phyloP scores from a whole-genome alignment of 2,329 filamentous ascomycete genomes.

The Aspergillus transmontanensis region DNA sequence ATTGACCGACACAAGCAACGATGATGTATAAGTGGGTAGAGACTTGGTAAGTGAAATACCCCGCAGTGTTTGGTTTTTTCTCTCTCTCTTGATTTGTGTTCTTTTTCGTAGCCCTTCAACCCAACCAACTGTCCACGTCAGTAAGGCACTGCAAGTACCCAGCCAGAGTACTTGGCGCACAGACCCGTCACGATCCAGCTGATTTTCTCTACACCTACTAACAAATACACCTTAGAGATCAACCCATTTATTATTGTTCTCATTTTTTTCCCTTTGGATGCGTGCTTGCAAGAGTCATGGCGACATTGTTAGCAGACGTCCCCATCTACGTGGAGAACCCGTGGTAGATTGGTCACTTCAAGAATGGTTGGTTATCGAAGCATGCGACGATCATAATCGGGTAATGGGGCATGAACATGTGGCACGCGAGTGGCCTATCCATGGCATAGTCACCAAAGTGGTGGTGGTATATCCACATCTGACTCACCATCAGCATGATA shows the following conservation, averaged over 20 bases:
- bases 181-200: not conserved
- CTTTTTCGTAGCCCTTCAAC: not conserved
- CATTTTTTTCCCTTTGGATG: too few species aligned
- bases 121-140: not conserved
- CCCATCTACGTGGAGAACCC: not conserved
- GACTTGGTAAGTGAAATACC: not conserved
- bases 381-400: slow-evolving; percentile 5
- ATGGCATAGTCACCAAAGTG: slow-evolving; percentile 1
- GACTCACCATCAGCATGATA: not conserved
- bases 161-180: not conserved
- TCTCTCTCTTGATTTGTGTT: not conserved
- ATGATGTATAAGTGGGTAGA: not conserved
- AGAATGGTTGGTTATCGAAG: not conserved
- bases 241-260: not conserved
- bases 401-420: slow-evolving; percentile 10
- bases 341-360: not conserved
- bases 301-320: not conserved
- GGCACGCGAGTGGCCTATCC: slow-evolving; percentile 8
- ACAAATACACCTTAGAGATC: not conserved
- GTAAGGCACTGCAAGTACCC: not conserved
- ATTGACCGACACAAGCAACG: not conserved
- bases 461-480: not conserved
- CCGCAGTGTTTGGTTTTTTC: not conserved
- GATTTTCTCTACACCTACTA: not conserved
- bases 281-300: not conserved